Evolutionary conservation across 202 grass and related monocot species (phyloP).

Genomic region (Setaria viridis): DNA sequence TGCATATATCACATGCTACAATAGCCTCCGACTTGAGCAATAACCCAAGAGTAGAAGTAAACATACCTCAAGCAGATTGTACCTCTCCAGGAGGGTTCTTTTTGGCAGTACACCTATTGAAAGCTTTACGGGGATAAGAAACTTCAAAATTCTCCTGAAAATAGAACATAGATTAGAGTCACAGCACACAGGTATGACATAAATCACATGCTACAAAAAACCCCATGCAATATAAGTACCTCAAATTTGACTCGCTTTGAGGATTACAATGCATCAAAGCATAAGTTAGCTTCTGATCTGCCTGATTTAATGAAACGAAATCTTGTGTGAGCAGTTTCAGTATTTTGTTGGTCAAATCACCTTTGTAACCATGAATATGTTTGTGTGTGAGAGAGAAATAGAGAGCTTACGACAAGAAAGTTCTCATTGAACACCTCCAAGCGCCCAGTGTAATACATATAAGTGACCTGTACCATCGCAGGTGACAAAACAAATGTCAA

Average conservation of each 20-base stretch:
- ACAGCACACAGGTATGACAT: neutral
- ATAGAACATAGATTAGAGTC: conserved; percentile 40
- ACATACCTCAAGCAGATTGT: conserved; percentile 88
- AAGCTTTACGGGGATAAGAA: conserved; percentile 93
- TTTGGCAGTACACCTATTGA: conserved; percentile 88
- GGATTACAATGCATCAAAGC: conserved; percentile 76
- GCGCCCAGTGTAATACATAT: conserved; percentile 96
- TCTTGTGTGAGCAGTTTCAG: conserved; percentile 9
- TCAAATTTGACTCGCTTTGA: conserved; percentile 72
- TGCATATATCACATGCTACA: neutral
- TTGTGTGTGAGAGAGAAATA: neutral
- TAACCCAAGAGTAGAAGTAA: neutral
- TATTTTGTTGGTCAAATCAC: conserved; percentile 9
- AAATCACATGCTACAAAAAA: conserved; percentile 30
- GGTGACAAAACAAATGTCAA: conserved; percentile 22
- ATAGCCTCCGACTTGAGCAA: conserved; percentile 3
- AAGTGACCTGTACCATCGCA: conserved; percentile 75
- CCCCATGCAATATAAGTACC: conserved; percentile 53
- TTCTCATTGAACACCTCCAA: conserved; percentile 97
- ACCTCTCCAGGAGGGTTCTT: conserved; percentile 66
- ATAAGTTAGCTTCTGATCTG: conserved; percentile 96
- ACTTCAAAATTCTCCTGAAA: conserved; percentile 92
- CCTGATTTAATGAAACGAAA: conserved; percentile 64
- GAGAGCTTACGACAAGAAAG: conserved; percentile 78
- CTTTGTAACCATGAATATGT: neutral